Percentiles rank a stretch among this genome's conserved stretches.
Evolutionary conservation across 129 eudicot genomes (phyloP).

Genomic region (Logfia minima): DNA sequence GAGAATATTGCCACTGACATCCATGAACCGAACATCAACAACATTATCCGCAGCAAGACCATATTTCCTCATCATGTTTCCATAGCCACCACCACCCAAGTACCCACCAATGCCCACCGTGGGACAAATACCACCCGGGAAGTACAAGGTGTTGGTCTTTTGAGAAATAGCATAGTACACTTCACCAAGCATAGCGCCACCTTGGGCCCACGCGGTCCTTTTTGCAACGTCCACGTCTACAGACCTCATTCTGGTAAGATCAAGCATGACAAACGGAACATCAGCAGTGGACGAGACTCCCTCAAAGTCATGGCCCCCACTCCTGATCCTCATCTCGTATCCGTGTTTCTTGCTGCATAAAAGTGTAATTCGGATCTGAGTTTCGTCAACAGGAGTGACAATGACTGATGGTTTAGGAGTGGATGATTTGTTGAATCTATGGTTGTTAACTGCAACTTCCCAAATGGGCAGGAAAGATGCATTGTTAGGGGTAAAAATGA

Average conservation of each 20-base stretch:
- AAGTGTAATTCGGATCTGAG: not conserved
- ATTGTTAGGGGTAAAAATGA: not conserved
- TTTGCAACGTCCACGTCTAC: conserved; percentile 12
- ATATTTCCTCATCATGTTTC: conserved; percentile 23
- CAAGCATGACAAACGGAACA: conserved; percentile 26
- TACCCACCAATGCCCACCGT: conserved; percentile 33
- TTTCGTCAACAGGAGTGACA: conserved; percentile 7
- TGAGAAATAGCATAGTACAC: conserved; percentile 25
- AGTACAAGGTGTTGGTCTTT: conserved; percentile 20
- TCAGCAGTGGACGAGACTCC: conserved; percentile 28
- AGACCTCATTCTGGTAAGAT: conserved; percentile 12
- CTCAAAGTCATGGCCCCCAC: conserved; percentile 32
- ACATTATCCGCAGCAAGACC: conserved; percentile 26
- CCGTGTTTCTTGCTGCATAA: conserved; percentile 5
- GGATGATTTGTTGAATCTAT: not conserved
- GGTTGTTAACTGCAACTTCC: conserved; percentile 2
- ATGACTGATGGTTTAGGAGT: conserved; percentile 21
- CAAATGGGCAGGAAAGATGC: conserved; percentile 4
- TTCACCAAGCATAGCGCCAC: conserved; percentile 31
- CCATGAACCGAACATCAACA: conserved; percentile 24
- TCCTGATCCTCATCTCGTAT: conserved; percentile 17
- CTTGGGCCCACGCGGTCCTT: conserved; percentile 26
- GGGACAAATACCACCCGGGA: conserved; percentile 27
- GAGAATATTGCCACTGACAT: conserved; percentile 14
- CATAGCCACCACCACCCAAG: conserved; percentile 26